Conservation (phyloP, 2,329 filamentous ascomycete genomes). For the Leptographium flavum region DNA sequence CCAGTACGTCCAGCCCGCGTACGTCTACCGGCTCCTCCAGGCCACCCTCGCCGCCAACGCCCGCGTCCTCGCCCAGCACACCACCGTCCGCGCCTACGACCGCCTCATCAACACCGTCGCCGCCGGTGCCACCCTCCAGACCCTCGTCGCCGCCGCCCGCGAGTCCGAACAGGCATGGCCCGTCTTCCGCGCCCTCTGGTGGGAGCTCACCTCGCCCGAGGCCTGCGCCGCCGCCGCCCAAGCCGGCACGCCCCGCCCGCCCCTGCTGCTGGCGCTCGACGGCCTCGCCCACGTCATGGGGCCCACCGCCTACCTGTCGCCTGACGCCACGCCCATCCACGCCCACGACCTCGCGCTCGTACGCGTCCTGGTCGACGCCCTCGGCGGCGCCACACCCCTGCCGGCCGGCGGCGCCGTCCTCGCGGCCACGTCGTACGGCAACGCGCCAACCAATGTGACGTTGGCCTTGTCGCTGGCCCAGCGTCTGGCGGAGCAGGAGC, state of each 20-base stretch:
- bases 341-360: constrained; percentile 71
- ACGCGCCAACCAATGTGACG: constrained; percentile 47
- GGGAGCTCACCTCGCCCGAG: constrained; percentile 48
- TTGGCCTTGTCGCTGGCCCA: constrained; percentile 54
- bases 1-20: constrained; percentile 65
- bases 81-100: constrained; percentile 27
- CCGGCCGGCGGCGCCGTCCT: constrained; percentile 68
- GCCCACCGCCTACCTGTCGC: constrained; percentile 58
- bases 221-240: constrained; percentile 11
- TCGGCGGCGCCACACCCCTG: constrained; percentile 43
- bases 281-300: constrained; percentile 71
- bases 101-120: constrained; percentile 44
- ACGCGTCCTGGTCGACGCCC: constrained; percentile 57
- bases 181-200: constrained; percentile 68
- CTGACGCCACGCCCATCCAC: constrained; percentile 63
- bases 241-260: constrained; percentile 24
- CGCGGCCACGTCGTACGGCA: constrained; percentile 59
- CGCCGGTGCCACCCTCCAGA: constrained; percentile 47
- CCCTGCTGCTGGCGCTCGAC: constrained; percentile 64
- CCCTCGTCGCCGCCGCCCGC: constrained; percentile 55
- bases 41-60: constrained; percentile 62
- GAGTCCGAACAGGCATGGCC: constrained; percentile 69
- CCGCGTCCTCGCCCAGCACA: constrained; percentile 40
- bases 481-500: constrained; percentile 28
- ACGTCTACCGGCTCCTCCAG: constrained; percentile 59